Evolutionary conservation across 2,329 filamentous ascomycete species (phyloP).

Genomic region (Seiridium cupressi): DNA sequence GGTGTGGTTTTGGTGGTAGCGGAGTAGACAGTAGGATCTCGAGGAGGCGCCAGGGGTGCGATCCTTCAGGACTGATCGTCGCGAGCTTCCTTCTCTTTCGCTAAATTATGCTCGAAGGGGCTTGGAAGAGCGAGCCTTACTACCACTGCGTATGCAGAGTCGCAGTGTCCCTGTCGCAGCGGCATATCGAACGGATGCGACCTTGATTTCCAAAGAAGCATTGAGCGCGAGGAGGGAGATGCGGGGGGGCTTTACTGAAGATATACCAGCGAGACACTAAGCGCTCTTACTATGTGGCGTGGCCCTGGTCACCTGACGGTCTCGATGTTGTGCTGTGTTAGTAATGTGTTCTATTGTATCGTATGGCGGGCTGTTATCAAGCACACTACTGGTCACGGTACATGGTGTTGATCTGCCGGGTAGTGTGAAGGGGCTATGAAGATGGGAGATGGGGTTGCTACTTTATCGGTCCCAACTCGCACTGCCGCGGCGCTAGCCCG

Average conservation of each 20-base stretch:
- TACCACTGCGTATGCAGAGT: neutral
- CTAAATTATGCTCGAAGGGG: neutral
- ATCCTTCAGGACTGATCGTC: neutral
- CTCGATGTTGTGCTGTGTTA: too few species aligned
- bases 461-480: neutral
- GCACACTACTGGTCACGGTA: too few species aligned
- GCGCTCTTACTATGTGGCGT: neutral
- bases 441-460: neutral
- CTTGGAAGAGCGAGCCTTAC: neutral
- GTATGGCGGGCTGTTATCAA: too few species aligned
- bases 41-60: neutral
- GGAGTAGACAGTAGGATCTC: neutral
- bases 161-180: neutral
- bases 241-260: neutral
- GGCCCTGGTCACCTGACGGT: too few species aligned
- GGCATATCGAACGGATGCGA: too few species aligned
- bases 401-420: neutral
- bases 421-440: neutral
- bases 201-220: too few species aligned
- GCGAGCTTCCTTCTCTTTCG: neutral
- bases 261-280: neutral
- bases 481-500: neutral
- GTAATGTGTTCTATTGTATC: too few species aligned
- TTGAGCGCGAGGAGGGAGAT: neutral
- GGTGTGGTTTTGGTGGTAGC: neutral